Conservation (phyloP, 768 basidiomycete species). For the Scleroderma bovista region DNA sequence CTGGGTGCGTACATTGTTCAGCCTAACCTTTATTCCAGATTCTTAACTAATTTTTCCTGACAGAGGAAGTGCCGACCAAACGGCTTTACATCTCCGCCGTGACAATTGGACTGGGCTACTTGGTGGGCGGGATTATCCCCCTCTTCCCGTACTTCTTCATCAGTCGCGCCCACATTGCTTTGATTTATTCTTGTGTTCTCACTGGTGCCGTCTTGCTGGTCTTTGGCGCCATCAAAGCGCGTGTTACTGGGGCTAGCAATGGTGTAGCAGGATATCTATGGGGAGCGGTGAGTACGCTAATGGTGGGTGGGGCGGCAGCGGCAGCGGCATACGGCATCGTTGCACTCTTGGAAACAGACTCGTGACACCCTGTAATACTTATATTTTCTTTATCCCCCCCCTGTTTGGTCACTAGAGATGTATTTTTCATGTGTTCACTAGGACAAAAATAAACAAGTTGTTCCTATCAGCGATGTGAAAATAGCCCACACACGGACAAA, state of each 20-base stretch:
- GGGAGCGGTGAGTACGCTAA: constrained; percentile 81
- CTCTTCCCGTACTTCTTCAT: constrained; percentile 92
- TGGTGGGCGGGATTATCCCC: constrained; percentile 89
- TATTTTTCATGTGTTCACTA: no score
- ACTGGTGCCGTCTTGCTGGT: constrained; percentile 83
- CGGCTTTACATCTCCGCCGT: constrained; percentile 88
- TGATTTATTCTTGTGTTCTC: constrained; percentile 69
- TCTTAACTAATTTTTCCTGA: not conserved
- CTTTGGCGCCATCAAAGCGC: constrained; percentile 89
- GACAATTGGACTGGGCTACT: constrained; percentile 94
- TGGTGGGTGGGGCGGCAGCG: constrained; percentile 81
- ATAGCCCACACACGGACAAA: no score
- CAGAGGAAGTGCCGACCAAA: constrained; percentile 84
- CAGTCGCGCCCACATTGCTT: constrained; percentile 54
- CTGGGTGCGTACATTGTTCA: constrained; percentile 43
- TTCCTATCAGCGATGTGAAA: no score
- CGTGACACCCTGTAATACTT: no score
- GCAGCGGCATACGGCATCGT: constrained; percentile 35
- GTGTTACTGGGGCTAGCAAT: constrained; percentile 72
- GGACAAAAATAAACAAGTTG: no score
- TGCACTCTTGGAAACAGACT: not conserved
- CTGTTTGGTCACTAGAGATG: no score
- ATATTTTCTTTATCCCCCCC: no score
- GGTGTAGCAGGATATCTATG: constrained; percentile 68
- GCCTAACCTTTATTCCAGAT: constrained; percentile 20